Evolutionary conservation across 2,329 filamentous ascomycete species (phyloP), one percentile per base, ranked within the genome.

Genomic region (Phialophora expanda): DNA sequence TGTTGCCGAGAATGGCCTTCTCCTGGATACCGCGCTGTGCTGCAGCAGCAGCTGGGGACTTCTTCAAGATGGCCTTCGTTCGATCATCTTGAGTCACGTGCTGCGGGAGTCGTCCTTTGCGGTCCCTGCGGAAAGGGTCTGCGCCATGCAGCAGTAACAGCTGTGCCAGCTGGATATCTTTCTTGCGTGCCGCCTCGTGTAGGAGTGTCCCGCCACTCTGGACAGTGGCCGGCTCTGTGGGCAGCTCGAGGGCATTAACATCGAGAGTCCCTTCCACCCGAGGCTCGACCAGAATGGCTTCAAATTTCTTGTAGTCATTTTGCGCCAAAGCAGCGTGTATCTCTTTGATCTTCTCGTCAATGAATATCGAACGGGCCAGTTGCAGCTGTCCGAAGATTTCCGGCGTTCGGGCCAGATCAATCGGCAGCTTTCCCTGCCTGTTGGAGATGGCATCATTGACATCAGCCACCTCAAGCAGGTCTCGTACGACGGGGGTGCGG

Each of bases 331-430:
- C 82, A 14, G 89, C 86, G 74, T 98, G 94, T 7, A 98, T 89
- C 75, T 94, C 88, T 74, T 88, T 89, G 14, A 96, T 87, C 76
- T 94, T 96, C 69, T 85, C 85, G 74, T 99, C 95, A 63, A 96
- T 89, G 76, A 94, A 98, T 58, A 97, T 83, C 4, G 93, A 96
- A 53, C 93, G 87, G 8, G 93, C 89, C 17, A 98, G 87, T 78
- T 99, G 95, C 60, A 99, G 84, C 74, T 94, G 89, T 79, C 98
- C 93, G 80, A 96, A 98, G 64, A 98, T 97, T 20, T 98, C 94
- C 1, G 95, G 92, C 28, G 89, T 97, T 46, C 93, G 89, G 4
- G 95, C 92, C 50, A 97, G 83, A 74, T 99, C 95, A 59, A 98
- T 86, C 4, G 95, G 89, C 3, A 93, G 86, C 74, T 93, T 92